Percentiles rank a stretch among this genome's conserved stretches.
These are phyloP conservation scores for Boletus semigastroideus DNA, from an alignment of 1,284 basidiomycete species.

Conservation along the genomic window DNA sequence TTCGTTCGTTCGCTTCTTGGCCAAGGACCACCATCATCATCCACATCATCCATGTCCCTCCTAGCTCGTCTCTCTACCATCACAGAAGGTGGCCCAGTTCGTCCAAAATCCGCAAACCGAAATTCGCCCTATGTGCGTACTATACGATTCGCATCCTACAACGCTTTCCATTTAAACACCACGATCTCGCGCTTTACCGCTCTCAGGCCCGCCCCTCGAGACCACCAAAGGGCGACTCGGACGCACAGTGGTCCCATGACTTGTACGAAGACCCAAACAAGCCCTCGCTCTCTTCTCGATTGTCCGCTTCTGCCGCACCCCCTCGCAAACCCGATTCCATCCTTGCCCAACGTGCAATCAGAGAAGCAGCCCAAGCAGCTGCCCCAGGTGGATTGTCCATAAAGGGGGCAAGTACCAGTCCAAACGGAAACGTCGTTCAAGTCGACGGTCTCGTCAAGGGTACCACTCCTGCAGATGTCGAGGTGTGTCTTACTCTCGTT, in stretches of 20 bases:
- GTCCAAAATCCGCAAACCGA: slow-evolving; percentile 51
- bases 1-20: slow-evolving; percentile 12
- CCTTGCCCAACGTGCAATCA: slow-evolving; percentile 55
- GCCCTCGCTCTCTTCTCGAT: slow-evolving; percentile 60
- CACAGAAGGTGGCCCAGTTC: slow-evolving; percentile 49
- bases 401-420: slow-evolving; percentile 64
- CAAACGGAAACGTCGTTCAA: slow-evolving; percentile 68
- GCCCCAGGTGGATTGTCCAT: slow-evolving; percentile 52
- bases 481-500: slow-evolving; percentile 40
- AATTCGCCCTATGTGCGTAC: slow-evolving; percentile 69
- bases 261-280: slow-evolving; percentile 58
- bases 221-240: slow-evolving; percentile 63
- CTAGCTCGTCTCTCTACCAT: slow-evolving; percentile 61
- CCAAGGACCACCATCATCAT: not conserved
- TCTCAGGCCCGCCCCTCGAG: slow-evolving; percentile 34
- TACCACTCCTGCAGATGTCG: slow-evolving; percentile 82
- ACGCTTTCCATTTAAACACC: slow-evolving; percentile 24
- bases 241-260: slow-evolving; percentile 72
- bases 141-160: slow-evolving; percentile 30
- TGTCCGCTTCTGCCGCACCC: slow-evolving; percentile 36
- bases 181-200: slow-evolving; percentile 7
- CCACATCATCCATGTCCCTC: slow-evolving; percentile 44
- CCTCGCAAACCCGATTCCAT: slow-evolving; percentile 45
- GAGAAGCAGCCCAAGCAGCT: slow-evolving; percentile 49
- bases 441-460: slow-evolving; percentile 74